Evolutionary conservation across 108 stramenopile genomes (phyloP).

Genomic region (Hondaea fermentalgiana): DNA sequence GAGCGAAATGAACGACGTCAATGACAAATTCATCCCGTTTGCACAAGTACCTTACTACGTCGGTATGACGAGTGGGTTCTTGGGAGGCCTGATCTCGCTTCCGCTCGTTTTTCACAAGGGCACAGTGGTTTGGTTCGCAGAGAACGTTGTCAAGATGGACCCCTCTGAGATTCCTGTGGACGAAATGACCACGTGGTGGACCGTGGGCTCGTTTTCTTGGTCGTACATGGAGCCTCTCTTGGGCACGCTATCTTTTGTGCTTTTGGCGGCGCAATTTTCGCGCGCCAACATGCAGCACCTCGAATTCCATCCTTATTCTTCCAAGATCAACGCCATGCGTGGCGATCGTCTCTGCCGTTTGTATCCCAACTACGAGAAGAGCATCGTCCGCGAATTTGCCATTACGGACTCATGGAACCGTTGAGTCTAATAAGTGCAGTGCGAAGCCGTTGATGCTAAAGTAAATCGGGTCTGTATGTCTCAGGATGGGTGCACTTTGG

Average conservation of each 20-base stretch:
- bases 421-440: not conserved
- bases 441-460: too few species aligned
- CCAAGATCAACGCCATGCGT: not conserved
- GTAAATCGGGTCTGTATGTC: too few species aligned
- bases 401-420: not conserved
- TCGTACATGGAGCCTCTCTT: constrained; percentile 33
- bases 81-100: not conserved
- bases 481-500: too few species aligned
- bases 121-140: not conserved
- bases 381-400: not conserved
- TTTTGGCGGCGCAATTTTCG: constrained; percentile 16
- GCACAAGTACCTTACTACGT: not conserved
- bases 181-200: not conserved
- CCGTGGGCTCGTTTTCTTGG: constrained; percentile 28
- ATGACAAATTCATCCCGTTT: not conserved
- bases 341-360: not conserved
- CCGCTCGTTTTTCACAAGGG: constrained; percentile 11
- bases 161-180: not conserved
- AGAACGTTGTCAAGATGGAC: not conserved
- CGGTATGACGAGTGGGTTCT: not conserved
- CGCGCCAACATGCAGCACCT: constrained; percentile 19
- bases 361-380: not conserved
- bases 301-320: constrained; percentile 2
- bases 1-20: not conserved
- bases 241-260: constrained; percentile 23